These are phyloP conservation scores for Colletotrichum sp. DNA, from an alignment of 2,329 filamentous ascomycete genomes.

Conservation along the genomic window DNA sequence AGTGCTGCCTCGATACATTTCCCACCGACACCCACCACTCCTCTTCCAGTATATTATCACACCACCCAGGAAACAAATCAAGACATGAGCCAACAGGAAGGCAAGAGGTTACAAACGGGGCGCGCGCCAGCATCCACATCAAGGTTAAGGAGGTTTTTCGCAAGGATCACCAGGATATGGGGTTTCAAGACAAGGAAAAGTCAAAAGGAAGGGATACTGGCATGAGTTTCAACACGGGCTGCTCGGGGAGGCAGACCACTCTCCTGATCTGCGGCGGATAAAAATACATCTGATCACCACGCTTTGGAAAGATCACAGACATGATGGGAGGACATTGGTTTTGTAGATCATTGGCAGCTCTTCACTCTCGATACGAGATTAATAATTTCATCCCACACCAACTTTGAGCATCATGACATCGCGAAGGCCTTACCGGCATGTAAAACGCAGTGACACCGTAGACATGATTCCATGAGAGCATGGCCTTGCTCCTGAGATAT, in stretches of 20 bases:
- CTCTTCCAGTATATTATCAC: background rate
- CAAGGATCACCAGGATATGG: background rate
- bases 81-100: background rate
- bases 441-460: background rate
- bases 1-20: background rate
- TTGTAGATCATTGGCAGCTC: conserved; percentile 14
- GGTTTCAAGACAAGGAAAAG: background rate
- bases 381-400: background rate
- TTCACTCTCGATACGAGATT: background rate
- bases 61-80: background rate
- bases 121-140: background rate
- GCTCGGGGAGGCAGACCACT: background rate
- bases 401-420: background rate
- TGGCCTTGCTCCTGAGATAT: background rate
- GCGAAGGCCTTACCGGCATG: background rate
- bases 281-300: background rate
- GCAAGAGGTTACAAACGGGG: no score
- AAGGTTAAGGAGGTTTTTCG: background rate
- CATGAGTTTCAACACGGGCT: background rate
- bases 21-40: background rate
- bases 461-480: background rate
- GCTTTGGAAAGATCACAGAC: conserved; percentile 8
- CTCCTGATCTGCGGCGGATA: background rate
- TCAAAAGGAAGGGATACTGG: background rate
- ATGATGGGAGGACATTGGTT: conserved; percentile 8